Base-by-base conservation (phyloP, 306 rosid genomes). In the Inga oerstediana region DNA sequence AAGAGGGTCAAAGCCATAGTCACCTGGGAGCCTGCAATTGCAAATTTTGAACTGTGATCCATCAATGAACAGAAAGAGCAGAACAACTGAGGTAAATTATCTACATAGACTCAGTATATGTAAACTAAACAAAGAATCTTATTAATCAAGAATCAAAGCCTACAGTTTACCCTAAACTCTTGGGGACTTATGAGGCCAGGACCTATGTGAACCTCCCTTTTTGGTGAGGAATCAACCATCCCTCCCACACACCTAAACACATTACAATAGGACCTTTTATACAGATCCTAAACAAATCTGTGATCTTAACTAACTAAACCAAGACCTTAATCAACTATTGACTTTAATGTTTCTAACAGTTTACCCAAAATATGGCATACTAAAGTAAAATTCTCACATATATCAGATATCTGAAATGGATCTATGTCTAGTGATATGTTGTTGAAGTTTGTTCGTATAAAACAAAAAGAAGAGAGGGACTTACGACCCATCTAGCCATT, bases 401-500 rank as follows among this genome's bases (percentile, higher is more conserved):
- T 65, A 32, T 65, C 4, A 32, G 41, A 65, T 65, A 65, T 52
- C 17, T 24, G 37, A 62, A 62, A 19, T 3, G 68, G 16, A 62
- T 62, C 35, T n/a, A 14, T 14, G 41, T 64, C 43, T 30, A 56
- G 64, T 56, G 64, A 56, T 32, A 12, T 32, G n/a, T 62, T 5
- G 4, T 30, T 2, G 20, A 12, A 13, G 15, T 7, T 2, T 48
- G 54, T 65, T 34, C 34, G 19, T 9, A 65, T 15, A 41, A 78
- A 32, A 2, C 15, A 11, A 72, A 77, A 41, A 59, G 59, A 22
- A 56, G 37, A 48, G 56, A 39, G 75, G 68, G 61, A 89, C 99
- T 89, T 86, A 96, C 99, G 99, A 96, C 92, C 99, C 99, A 77
- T 96, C 99, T 22, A 96, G 99, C 99, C 99, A 96, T 84, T 96